phyloP scores from a whole-genome alignment of 2,329 filamentous ascomycete species.

The Aspergillus tubingensis region DNA sequence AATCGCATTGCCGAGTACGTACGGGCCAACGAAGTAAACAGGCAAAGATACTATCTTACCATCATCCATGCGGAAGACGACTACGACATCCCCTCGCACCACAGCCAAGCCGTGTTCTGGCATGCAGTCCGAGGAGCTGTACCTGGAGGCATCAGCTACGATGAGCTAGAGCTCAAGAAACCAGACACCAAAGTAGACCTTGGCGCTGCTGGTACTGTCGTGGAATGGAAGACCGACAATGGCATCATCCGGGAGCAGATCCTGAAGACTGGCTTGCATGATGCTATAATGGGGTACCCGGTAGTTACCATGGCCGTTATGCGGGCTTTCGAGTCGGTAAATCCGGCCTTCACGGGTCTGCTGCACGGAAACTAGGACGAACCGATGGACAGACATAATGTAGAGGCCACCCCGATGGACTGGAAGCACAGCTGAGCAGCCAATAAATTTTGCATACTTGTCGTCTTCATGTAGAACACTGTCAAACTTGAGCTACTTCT shows the following conservation, averaged over 20 bases:
- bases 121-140: constrained; percentile 3
- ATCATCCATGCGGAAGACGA: constrained; percentile 41
- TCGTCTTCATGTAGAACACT: no score
- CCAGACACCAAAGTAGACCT: not conserved
- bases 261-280: constrained; percentile 12
- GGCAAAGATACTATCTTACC: constrained; percentile 32
- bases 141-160: not conserved
- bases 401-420: no score
- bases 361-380: no score
- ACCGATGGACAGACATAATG: no score
- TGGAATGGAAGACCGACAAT: constrained; percentile 9
- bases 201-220: constrained; percentile 7
- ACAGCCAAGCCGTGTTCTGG: constrained; percentile 9
- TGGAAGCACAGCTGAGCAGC: no score
- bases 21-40: constrained; percentile 13
- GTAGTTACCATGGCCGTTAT: constrained; percentile 14
- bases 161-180: constrained; percentile 4
- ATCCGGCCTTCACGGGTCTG: not conserved
- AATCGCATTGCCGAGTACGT: constrained; percentile 6
- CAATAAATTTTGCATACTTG: no score
- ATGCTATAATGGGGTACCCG: constrained; percentile 13
- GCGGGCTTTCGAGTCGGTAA: constrained; percentile 7
- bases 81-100: constrained; percentile 35
- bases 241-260: constrained; percentile 13
- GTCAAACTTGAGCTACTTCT: no score